A percentile compares a stretch with the other conserved stretches of the same genome.
These are phyloP conservation scores for Bassia scoparia DNA, from an alignment of 148 eudicot genomes.

Conservation along the genomic window DNA sequence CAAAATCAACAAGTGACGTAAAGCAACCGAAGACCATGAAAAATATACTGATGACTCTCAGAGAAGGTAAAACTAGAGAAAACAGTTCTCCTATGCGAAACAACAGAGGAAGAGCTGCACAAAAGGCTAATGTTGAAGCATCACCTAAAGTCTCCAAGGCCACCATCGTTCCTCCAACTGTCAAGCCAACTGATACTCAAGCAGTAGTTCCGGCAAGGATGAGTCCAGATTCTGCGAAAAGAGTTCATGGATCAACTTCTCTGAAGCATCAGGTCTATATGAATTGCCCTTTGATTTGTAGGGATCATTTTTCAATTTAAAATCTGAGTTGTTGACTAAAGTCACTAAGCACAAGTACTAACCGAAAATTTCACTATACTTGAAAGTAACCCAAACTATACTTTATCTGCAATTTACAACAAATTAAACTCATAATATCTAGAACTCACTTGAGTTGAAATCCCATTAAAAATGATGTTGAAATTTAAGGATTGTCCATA, in stretches of 20 bases:
- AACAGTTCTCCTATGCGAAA: conserved; percentile 86
- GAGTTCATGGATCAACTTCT: conserved; percentile 51
- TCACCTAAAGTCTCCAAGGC: conserved; percentile 59
- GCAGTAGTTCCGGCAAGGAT: conserved; percentile 40
- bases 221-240: conserved; percentile 55
- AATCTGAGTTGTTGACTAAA: not conserved
- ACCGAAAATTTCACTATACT: no score
- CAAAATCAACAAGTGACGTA: conserved; percentile 33
- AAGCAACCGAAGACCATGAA: conserved; percentile 67
- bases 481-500: no score
- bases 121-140: conserved; percentile 49
- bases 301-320: not conserved
- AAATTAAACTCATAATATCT: not conserved
- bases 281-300: not conserved
- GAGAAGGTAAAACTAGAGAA: conserved; percentile 83
- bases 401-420: no score
- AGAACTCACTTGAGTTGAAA: not conserved
- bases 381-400: not conserved
- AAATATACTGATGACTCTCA: conserved; percentile 53
- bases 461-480: not conserved
- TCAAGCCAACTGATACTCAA: conserved; percentile 50
- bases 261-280: conserved; percentile 70
- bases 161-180: conserved; percentile 53
- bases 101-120: conserved; percentile 40
- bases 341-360: no score